Evolutionary conservation across 2,329 filamentous ascomycete genomes (phyloP).

Genomic region (Alternaria viburni): DNA sequence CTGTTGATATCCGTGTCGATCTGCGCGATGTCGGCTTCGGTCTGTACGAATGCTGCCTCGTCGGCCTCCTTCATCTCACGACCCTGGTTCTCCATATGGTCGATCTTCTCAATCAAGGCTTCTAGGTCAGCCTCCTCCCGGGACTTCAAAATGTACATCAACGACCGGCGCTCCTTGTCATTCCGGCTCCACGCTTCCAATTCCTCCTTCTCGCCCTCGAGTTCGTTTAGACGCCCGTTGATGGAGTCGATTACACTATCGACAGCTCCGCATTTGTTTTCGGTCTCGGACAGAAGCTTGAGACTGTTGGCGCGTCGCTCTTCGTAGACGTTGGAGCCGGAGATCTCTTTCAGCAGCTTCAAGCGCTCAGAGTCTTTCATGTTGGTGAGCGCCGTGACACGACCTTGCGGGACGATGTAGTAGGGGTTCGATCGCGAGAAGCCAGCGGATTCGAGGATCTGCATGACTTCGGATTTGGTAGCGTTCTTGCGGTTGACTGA

Average conservation of each 20-base stretch:
- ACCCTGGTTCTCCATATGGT: constrained; percentile 79
- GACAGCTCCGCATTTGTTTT: constrained; percentile 92
- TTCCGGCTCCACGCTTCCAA: constrained; percentile 92
- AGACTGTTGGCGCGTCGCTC: constrained; percentile 86
- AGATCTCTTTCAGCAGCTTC: constrained; percentile 94
- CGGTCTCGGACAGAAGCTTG: constrained; percentile 97
- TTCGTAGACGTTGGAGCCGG: constrained; percentile 96
- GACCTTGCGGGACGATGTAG: constrained; percentile 97
- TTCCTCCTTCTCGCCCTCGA: constrained; percentile 98
- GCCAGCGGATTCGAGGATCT: constrained; percentile 91
- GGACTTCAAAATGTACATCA: constrained; percentile 94
- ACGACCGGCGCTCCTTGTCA: constrained; percentile 85
- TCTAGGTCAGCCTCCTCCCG: constrained; percentile 83
- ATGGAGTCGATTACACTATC: constrained; percentile 92
- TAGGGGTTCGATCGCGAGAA: constrained; percentile 98
- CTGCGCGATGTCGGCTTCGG: constrained; percentile 77
- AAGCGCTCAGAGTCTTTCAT: constrained; percentile 97
- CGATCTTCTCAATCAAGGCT: constrained; percentile 79
- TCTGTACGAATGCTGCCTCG: constrained; percentile 74
- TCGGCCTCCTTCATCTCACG: constrained; percentile 85
- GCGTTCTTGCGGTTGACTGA: constrained; percentile 96
- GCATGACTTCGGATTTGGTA: constrained; percentile 92
- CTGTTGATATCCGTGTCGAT: constrained; percentile 81
- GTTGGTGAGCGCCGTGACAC: constrained; percentile 93
- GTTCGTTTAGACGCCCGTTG: constrained; percentile 82